These are phyloP conservation scores for Colletotrichum lentis DNA, from an alignment of 2,329 filamentous ascomycete genomes.

Conservation along the genomic window DNA sequence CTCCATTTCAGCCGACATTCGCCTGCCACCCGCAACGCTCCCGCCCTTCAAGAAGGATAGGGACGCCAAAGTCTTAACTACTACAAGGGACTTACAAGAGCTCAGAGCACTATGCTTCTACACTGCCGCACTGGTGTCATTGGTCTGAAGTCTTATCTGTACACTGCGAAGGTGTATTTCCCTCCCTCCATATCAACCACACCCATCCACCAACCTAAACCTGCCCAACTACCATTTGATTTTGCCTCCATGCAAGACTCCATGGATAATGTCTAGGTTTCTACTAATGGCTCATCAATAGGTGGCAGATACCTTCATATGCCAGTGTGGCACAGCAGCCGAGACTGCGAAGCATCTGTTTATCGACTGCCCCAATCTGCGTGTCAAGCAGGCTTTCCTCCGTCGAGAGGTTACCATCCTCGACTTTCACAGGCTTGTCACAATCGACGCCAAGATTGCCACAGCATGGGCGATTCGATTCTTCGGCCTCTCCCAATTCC, in stretches of 20 bases:
- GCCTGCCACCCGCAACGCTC: background rate
- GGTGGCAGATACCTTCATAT: background rate
- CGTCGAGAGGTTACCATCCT: background rate
- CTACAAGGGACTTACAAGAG: background rate
- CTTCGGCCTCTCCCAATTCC: background rate
- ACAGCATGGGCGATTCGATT: background rate
- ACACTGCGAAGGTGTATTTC: background rate
- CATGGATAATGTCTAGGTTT: too few species aligned
- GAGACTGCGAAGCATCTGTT: background rate
- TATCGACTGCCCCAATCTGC: background rate
- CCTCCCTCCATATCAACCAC: background rate
- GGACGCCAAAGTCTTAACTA: background rate
- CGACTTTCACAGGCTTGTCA: background rate
- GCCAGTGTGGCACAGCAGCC: background rate
- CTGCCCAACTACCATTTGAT: background rate
- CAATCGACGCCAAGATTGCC: background rate
- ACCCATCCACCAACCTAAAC: background rate
- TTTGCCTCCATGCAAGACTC: background rate
- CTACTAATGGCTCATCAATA: background rate
- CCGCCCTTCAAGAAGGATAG: background rate
- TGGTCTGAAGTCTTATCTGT: constrained; percentile 1
- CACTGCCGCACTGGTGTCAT: background rate
- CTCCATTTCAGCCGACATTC: too few species aligned
- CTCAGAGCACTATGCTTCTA: background rate
- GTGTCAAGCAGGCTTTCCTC: background rate